Base-by-base conservation (phyloP, 2,329 filamentous ascomycete species). In the Xylaria sp. region DNA sequence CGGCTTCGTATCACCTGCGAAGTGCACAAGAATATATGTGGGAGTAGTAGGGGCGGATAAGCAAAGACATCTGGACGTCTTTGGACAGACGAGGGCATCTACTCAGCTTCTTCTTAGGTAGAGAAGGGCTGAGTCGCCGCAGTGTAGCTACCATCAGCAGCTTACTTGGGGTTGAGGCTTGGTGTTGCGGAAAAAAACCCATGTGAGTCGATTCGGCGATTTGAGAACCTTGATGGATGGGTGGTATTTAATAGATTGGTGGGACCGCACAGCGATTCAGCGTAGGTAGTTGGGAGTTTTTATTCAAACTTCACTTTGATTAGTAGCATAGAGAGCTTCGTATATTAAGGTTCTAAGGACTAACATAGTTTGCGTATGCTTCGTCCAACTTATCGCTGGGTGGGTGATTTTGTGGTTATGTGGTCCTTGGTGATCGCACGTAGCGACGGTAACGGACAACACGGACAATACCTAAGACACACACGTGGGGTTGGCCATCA, bases 201-300 rank as follows among this genome's bases (percentile, higher is more conserved):
- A 38, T 38, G 31, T 65, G 58, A 62, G n/a, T 20, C 44, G 33
- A 46, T 9, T 46, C 23, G 46, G 31, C 20, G 31, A 26, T 40
- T 48, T 66, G 68, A 66, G 68, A 66, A 71, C 68, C 68, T 64
- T 63, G 68, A 66, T 65, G 68, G 68, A 4, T n/a, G 33, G 15
- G 36, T 20, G 33, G 44, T 65, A 38, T 13, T 38, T 38, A 10
- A 10, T 38, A 38, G 11, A 38, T 11, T 38, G 36, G 36, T 38
- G 36, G 36, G 36, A 38, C 36, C 36, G 36, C 36, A 13, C 36
- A 33, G 10, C 36, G 11, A 13, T 11, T 13, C 11, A 13, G 36
- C 9, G 11, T 13, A 13, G 36, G 36, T 36, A 36, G 9, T 13
- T 13, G 33, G 10, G 6, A 33, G 31, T 7, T 36, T 40, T 40